Conservation (phyloP, 148 eudicot genomes). For the Limonium bicolor region DNA sequence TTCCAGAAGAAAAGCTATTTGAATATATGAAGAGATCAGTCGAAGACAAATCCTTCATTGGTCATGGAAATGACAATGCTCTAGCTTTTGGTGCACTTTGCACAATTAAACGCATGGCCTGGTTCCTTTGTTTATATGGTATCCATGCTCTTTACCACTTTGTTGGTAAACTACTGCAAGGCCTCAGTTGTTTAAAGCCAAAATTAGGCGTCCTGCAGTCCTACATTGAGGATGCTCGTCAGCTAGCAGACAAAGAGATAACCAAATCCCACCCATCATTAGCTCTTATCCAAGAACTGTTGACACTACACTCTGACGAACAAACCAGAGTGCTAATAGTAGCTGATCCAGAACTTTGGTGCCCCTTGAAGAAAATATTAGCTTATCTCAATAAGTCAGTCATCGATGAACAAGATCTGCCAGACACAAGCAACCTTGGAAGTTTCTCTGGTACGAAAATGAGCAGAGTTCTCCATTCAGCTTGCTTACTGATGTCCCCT, state of each 20-base stretch:
- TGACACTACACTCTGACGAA: slow-evolving; percentile 17
- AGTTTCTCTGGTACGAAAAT: slow-evolving; percentile 5
- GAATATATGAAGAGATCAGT: slow-evolving; percentile 15
- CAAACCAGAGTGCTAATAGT: slow-evolving; percentile 31
- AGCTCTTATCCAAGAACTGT: slow-evolving; percentile 25
- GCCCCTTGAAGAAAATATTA: slow-evolving; percentile 32
- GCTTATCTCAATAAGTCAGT: slow-evolving; percentile 26
- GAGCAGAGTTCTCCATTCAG: slow-evolving; percentile 13
- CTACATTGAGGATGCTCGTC: slow-evolving; percentile 27
- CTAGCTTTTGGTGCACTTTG: slow-evolving; percentile 21
- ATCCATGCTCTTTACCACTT: slow-evolving; percentile 29
- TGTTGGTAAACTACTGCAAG: slow-evolving; percentile 19
- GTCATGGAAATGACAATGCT: slow-evolving; percentile 12
- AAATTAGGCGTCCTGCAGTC: slow-evolving; percentile 24
- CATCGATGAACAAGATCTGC: too few relatives aligned
- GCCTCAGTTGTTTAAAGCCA: slow-evolving; percentile 16
- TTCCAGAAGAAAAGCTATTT: slow-evolving; percentile 34
- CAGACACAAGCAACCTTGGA: too few relatives aligned
- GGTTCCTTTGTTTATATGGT: slow-evolving; percentile 53
- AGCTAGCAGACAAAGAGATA: slow-evolving; percentile 26
- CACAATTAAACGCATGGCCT: slow-evolving; percentile 56
- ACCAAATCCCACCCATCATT: slow-evolving; percentile 42
- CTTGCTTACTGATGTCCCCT: slow-evolving; percentile 26
- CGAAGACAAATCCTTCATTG: slow-evolving; percentile 8
- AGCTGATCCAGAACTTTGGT: slow-evolving; percentile 47